Conservation (phyloP, 805 yeast species). For the Wickerhamomyces rabaulensis region DNA sequence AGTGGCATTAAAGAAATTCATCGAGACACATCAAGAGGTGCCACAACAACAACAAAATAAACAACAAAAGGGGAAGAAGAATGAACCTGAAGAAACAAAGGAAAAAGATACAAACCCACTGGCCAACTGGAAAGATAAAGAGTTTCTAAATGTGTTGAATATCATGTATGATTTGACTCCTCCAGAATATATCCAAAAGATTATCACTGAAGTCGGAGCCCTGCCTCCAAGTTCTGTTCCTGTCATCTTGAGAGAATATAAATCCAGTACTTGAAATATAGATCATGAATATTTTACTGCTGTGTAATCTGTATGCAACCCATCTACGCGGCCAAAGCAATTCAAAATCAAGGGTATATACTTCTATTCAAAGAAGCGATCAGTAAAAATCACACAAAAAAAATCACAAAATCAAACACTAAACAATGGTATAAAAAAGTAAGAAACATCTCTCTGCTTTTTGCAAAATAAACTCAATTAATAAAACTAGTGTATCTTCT, state of each 20-base stretch:
- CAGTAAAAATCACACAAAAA: too few relatives aligned
- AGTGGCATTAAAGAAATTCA: conserved; percentile 60
- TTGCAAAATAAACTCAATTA: too few relatives aligned
- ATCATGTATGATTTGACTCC: conserved; percentile 93
- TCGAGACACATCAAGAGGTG: conserved; percentile 32
- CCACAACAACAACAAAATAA: conserved; percentile 18
- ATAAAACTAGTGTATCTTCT: background rate
- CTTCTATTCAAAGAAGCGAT: background rate
- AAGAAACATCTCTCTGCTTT: too few relatives aligned
- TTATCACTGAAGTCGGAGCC: conserved; percentile 93
- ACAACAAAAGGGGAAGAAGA: conserved; percentile 22
- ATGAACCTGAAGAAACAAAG: conserved; percentile 6
- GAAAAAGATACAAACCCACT: conserved; percentile 29
- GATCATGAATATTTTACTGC: too few relatives aligned
- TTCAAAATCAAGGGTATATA: background rate
- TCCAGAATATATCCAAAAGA: conserved; percentile 87
- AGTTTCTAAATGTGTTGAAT: conserved; percentile 67
- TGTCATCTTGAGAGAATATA: conserved; percentile 90
- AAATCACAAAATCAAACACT: background rate
- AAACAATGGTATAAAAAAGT: too few relatives aligned
- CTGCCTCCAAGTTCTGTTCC: conserved; percentile 98
- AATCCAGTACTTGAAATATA: conserved; percentile 25
- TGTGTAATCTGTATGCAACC: too few relatives aligned
- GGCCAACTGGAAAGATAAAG: conserved; percentile 58
- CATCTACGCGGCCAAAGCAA: too few relatives aligned